Evolutionary conservation across 2,329 filamentous ascomycete species (phyloP).

Genomic region (Cercospora canescens): DNA sequence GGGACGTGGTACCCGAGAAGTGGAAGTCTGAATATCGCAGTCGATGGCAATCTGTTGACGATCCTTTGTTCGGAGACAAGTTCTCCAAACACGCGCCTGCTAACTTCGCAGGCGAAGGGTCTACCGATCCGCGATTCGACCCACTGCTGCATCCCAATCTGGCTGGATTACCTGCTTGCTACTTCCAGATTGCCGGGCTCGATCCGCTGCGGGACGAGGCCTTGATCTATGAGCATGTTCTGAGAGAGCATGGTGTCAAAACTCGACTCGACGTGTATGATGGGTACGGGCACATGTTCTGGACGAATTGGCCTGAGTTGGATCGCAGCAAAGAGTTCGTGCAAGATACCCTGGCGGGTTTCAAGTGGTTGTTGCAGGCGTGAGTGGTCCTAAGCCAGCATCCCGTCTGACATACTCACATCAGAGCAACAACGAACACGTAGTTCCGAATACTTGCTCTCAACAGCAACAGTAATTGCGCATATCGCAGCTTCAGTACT

Average conservation of each 20-base stretch:
- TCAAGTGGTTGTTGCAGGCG: constrained; percentile 10
- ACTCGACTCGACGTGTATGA: constrained; percentile 47
- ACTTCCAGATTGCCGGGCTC: constrained; percentile 52
- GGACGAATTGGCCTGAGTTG: constrained; percentile 13
- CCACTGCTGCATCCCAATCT: constrained; percentile 24
- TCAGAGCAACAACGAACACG: not conserved
- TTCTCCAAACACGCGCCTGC: not conserved
- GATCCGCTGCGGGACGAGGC: constrained; percentile 55
- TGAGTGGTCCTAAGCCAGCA: not conserved
- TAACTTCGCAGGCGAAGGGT: constrained; percentile 2
- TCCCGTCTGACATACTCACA: not conserved
- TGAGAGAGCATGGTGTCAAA: constrained; percentile 44
- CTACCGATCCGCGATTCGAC: constrained; percentile 11
- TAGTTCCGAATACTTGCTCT: no score
- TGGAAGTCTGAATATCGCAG: constrained; percentile 42
- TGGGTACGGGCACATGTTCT: constrained; percentile 38
- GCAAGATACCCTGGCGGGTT: constrained; percentile 12
- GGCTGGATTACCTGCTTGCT: constrained; percentile 45
- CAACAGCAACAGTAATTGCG: not conserved
- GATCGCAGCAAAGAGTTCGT: constrained; percentile 9
- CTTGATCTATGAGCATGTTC: constrained; percentile 51
- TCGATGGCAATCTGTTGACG: constrained; percentile 41
- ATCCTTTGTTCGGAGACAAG: constrained; percentile 33
- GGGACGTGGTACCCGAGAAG: constrained; percentile 38
- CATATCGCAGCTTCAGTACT: not conserved